phyloP scores from a whole-genome alignment of 2,329 filamentous ascomycete genomes.

The Claviceps sp. region DNA sequence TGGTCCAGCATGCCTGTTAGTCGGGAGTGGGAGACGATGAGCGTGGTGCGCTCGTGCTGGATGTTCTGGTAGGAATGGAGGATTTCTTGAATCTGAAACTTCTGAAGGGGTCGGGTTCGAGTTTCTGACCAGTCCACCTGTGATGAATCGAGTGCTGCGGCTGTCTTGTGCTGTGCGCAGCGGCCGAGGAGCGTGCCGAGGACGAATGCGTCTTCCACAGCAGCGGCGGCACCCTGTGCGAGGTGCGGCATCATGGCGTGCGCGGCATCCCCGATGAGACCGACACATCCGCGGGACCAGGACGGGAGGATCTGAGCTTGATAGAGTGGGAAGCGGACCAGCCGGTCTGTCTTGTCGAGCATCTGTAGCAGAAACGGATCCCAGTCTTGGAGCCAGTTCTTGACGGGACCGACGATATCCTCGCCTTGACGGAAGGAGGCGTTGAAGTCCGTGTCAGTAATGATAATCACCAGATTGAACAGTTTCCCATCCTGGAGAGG shows the following conservation, averaged over 20 bases:
- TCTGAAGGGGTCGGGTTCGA: not conserved
- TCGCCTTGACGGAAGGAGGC: not conserved
- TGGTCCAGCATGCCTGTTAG: constrained; percentile 5
- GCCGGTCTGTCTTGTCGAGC: constrained; percentile 1
- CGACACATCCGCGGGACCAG: constrained; percentile 6
- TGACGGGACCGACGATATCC: not conserved
- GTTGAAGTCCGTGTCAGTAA: constrained; percentile 4
- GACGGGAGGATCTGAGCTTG: constrained; percentile 3
- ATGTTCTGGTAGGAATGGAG: constrained; percentile 4
- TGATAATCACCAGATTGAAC: constrained; percentile 6
- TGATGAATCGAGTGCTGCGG: not conserved
- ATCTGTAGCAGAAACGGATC: constrained; percentile 5
- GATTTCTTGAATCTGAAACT: not conserved
- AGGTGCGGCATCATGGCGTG: constrained; percentile 14
- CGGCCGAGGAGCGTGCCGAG: constrained; percentile 16
- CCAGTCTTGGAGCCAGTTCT: constrained; percentile 1
- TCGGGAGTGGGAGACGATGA: constrained; percentile 5
- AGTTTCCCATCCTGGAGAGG: constrained; percentile 1
- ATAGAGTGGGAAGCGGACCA: constrained; percentile 6
- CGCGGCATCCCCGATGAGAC: constrained; percentile 9
- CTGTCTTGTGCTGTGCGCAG: not conserved
- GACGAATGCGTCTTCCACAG: constrained; percentile 13
- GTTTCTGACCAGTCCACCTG: no score
- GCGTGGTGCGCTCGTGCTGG: constrained; percentile 4
- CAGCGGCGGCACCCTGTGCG: constrained; percentile 15